Percentiles rank a stretch among this genome's conserved stretches.
These are phyloP conservation scores for Chloranthus sessilifolius DNA, from an alignment of 164 flowering plant genomes.

Conservation along the genomic window DNA sequence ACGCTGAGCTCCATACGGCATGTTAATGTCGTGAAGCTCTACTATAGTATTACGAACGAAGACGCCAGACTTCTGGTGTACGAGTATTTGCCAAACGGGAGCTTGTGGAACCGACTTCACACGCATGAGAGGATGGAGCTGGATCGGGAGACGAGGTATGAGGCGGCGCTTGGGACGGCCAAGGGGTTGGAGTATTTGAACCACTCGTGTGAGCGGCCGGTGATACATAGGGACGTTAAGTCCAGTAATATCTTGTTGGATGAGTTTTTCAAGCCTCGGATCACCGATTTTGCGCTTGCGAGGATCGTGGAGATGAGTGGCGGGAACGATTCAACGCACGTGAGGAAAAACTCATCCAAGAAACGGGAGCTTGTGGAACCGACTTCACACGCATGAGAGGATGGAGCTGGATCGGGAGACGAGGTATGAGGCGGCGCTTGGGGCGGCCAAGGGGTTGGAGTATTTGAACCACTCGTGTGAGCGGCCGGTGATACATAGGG, in stretches of 20 bases:
- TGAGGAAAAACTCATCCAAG: too few species aligned
- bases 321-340: slow-evolving; percentile 30
- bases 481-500: slow-evolving; percentile 51
- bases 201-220: slow-evolving; percentile 68
- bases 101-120: slow-evolving; percentile 60
- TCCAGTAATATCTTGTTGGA: slow-evolving; percentile 67
- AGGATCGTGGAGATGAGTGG: slow-evolving; percentile 30
- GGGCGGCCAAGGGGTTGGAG: slow-evolving; percentile 74
- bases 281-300: slow-evolving; percentile 83
- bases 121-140: slow-evolving; percentile 33
- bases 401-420: slow-evolving; percentile 48
- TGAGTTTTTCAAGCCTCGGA: slow-evolving; percentile 40
- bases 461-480: slow-evolving; percentile 68
- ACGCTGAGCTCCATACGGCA: slow-evolving; percentile 56
- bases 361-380: too few species aligned
- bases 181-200: slow-evolving; percentile 73
- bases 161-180: slow-evolving; percentile 58
- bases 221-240: slow-evolving; percentile 76
- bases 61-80: slow-evolving; percentile 52
- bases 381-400: slow-evolving; percentile 38
- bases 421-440: slow-evolving; percentile 58
- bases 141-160: slow-evolving; percentile 48
- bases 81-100: slow-evolving; percentile 75
- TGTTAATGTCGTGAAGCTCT: slow-evolving; percentile 51
- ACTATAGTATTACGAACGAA: slow-evolving; percentile 36